phyloP scores from a whole-genome alignment of 2,329 filamentous ascomycete genomes.

The Exophiala calicioides region DNA sequence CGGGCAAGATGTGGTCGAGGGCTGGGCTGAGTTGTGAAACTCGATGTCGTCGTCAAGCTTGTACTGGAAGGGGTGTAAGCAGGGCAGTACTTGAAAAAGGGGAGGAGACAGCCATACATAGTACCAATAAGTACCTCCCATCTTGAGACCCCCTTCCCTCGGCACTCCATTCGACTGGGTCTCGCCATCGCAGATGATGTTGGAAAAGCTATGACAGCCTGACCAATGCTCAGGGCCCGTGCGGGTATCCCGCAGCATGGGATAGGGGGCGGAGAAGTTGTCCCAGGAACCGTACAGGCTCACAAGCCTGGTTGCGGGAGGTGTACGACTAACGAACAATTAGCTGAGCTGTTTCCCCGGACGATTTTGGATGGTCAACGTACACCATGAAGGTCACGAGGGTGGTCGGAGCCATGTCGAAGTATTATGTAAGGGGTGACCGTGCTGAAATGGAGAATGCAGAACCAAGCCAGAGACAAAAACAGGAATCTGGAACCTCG shows the following conservation, averaged over 20 bases:
- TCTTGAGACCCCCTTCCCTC: constrained; percentile 78
- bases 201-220: constrained; percentile 81
- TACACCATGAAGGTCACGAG: constrained; percentile 38
- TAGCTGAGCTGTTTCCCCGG: constrained; percentile 26
- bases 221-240: constrained; percentile 77
- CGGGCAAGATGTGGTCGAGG: constrained; percentile 77
- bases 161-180: constrained; percentile 49
- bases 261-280: constrained; percentile 78
- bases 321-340: constrained; percentile 36
- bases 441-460: too few relatives aligned
- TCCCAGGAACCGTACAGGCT: constrained; percentile 92
- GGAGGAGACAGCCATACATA: constrained; percentile 64
- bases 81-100: constrained; percentile 3
- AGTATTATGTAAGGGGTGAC: constrained; percentile 16
- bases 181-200: constrained; percentile 81
- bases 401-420: constrained; percentile 32
- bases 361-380: constrained; percentile 14
- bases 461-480: constrained; percentile 1
- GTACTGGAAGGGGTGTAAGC: constrained; percentile 61
- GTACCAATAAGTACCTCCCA: constrained; percentile 94
- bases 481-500: constrained; percentile 1
- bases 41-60: constrained; percentile 77
- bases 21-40: constrained; percentile 69
- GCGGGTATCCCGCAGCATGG: constrained; percentile 76
- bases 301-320: constrained; percentile 58